Evolutionary conservation across 2,329 filamentous ascomycete genomes (phyloP).

Genomic region (Cladosporium sp.): DNA sequence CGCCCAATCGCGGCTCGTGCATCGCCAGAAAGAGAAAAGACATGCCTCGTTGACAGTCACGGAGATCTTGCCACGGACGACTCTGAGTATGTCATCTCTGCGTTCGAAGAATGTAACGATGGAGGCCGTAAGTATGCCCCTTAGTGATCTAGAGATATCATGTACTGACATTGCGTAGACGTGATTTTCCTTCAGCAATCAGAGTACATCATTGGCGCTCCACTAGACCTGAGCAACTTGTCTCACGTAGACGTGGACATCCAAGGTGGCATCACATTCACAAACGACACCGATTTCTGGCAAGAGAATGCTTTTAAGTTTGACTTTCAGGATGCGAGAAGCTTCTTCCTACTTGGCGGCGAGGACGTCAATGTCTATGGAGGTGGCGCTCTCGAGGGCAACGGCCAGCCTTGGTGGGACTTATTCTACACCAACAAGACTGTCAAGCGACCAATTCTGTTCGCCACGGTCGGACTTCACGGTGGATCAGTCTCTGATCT

Average conservation of each 20-base stretch:
- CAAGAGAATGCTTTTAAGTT: slow-evolving; percentile 63
- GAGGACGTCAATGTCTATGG: slow-evolving; percentile 68
- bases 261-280: slow-evolving; percentile 62
- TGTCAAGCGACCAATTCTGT: slow-evolving; percentile 59
- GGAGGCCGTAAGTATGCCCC: slow-evolving; percentile 49
- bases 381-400: slow-evolving; percentile 63
- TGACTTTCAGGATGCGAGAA: slow-evolving; percentile 65
- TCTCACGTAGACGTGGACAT: slow-evolving; percentile 65
- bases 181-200: slow-evolving; percentile 58
- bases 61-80: slow-evolving; percentile 49
- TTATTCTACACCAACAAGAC: slow-evolving; percentile 59
- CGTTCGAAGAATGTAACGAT: slow-evolving; percentile 61
- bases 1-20: slow-evolving; percentile 21
- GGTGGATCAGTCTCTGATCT: slow-evolving; percentile 61
- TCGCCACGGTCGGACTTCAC: slow-evolving; percentile 58
- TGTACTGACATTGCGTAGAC: slow-evolving; percentile 25
- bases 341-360: slow-evolving; percentile 68
- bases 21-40: slow-evolving; percentile 39
- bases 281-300: slow-evolving; percentile 69
- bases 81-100: slow-evolving; percentile 53
- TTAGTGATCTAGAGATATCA: background rate
- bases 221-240: slow-evolving; percentile 65
- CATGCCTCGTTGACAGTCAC: slow-evolving; percentile 42
- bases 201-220: slow-evolving; percentile 63
- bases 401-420: slow-evolving; percentile 66